Conservation (phyloP, 768 basidiomycete genomes). For the Russula sp. region DNA sequence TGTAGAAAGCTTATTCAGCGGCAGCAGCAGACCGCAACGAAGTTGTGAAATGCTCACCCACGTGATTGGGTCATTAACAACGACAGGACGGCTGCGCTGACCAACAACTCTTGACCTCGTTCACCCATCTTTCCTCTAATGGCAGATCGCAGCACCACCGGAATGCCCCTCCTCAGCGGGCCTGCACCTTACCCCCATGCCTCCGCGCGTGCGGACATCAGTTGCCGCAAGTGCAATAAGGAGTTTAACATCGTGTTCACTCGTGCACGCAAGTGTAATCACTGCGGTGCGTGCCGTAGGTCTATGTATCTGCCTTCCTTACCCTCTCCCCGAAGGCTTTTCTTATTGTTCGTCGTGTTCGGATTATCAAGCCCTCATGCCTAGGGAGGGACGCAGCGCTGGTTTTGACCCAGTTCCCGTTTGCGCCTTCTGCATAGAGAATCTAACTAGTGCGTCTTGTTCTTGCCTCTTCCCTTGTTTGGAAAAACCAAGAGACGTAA, state of each 20-base stretch:
- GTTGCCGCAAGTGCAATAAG: conserved; percentile 65
- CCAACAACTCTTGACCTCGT: not conserved
- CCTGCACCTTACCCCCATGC: conserved; percentile 40
- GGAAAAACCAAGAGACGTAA: not conserved
- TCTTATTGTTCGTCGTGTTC: conserved; percentile 65
- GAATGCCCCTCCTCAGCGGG: conserved; percentile 67
- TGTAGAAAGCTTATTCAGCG: conserved; percentile 31
- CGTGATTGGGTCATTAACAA: not conserved
- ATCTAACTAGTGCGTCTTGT: conserved; percentile 45
- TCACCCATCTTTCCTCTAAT: not conserved
- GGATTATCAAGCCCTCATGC: conserved; percentile 74
- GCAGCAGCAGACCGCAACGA: no score
- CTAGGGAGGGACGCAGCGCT: conserved; percentile 41
- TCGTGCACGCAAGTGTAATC: conserved; percentile 59
- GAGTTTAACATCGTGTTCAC: conserved; percentile 65
- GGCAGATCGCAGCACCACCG: conserved; percentile 25
- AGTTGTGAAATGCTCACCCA: not conserved
- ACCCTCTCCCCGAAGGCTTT: conserved; percentile 42
- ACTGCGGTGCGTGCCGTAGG: conserved; percentile 47
- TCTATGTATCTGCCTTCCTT: not conserved
- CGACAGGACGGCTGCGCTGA: not conserved
- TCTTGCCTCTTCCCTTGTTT: not conserved
- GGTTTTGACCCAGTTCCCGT: conserved; percentile 64
- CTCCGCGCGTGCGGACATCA: conserved; percentile 28
- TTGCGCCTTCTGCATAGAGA: conserved; percentile 69